Conservation (phyloP, 2,329 filamentous ascomycete species). For the Xylariaceae sp. region DNA sequence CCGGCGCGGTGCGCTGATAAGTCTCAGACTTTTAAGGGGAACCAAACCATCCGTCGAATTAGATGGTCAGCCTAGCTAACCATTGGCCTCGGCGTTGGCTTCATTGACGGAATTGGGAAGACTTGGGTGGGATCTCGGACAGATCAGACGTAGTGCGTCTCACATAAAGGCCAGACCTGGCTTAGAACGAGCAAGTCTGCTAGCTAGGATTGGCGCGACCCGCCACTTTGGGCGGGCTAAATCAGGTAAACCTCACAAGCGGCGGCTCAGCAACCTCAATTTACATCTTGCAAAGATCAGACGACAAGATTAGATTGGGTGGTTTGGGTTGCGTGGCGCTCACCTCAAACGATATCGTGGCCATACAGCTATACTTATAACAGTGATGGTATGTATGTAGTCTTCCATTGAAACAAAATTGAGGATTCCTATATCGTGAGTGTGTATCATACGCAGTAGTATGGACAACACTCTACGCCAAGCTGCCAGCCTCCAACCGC, state of each 20-base stretch:
- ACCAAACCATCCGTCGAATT: neutral
- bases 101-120: neutral
- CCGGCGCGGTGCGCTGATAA: neutral
- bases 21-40: too few species aligned
- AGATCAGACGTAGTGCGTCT: conserved; percentile 19
- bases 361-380: neutral
- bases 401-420: too few species aligned
- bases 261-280: neutral
- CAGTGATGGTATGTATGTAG: too few species aligned
- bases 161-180: conserved; percentile 14
- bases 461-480: neutral
- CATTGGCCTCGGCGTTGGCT: conserved; percentile 2
- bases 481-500: neutral
- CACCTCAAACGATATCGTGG: neutral
- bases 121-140: conserved; percentile 18
- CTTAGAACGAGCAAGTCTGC: neutral
- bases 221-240: neutral
- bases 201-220: neutral
- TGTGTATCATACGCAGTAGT: too few species aligned
- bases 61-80: neutral
- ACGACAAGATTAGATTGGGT: neutral
- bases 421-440: too few species aligned
- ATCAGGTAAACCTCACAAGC: neutral
- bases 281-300: neutral
- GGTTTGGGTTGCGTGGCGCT: neutral